These are phyloP conservation scores for Cairneyella variabilis DNA, from an alignment of 495 filamentous ascomycete species.

Conservation along the genomic window DNA sequence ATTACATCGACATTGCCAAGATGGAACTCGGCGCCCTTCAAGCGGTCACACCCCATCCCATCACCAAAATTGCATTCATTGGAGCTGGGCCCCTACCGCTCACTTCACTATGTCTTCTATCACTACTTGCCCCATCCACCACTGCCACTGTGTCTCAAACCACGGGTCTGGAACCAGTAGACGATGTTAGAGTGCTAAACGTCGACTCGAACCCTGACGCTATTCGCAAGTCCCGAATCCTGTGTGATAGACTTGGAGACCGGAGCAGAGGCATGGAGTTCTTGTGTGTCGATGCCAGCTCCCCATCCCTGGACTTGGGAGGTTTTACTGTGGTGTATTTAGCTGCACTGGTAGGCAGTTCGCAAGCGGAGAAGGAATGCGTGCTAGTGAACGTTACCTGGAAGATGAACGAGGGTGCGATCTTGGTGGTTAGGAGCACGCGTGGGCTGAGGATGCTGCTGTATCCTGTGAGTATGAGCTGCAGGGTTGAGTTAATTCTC, in stretches of 20 bases:
- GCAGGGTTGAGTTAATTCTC: not conserved
- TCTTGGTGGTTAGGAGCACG: slow-evolving; percentile 41
- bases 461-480: slow-evolving; percentile 35
- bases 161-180: not conserved
- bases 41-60: slow-evolving; percentile 14
- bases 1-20: slow-evolving; percentile 38
- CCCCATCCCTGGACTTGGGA: slow-evolving; percentile 12
- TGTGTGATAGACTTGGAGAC: slow-evolving; percentile 29
- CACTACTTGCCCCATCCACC: not conserved
- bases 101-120: slow-evolving; percentile 33
- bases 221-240: slow-evolving; percentile 23
- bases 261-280: slow-evolving; percentile 26
- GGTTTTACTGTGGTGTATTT: slow-evolving; percentile 40
- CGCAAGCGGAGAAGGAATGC: slow-evolving; percentile 30
- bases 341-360: slow-evolving; percentile 40
- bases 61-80: slow-evolving; percentile 31
- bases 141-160: slow-evolving; percentile 2
- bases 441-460: slow-evolving; percentile 36
- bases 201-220: slow-evolving; percentile 34
- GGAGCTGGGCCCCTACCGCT: slow-evolving; percentile 42
- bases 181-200: slow-evolving; percentile 25
- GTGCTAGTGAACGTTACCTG: slow-evolving; percentile 30
- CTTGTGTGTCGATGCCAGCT: slow-evolving; percentile 28
- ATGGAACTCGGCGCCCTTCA: slow-evolving; percentile 36
- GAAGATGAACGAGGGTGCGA: slow-evolving; percentile 32